Evolutionary conservation across 306 rosid species (phyloP), one percentile per base, ranked within the genome.

Genomic region (Gastrolobium bilobum): DNA sequence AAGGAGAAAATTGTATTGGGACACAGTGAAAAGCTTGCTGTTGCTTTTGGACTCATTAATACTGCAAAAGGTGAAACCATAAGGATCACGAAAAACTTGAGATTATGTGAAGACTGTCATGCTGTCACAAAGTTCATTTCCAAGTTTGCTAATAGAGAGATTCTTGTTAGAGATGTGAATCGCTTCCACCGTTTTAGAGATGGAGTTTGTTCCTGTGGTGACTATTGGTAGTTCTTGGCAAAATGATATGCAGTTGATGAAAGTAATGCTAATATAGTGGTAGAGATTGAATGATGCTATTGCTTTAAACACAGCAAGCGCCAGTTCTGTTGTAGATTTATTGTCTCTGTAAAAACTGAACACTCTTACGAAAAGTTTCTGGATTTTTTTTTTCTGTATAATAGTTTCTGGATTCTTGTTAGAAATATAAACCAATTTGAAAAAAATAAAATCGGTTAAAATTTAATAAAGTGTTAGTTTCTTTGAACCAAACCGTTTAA

Each of bases 51-150:
- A 61, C 97, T 94, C 69, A 91, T 92, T 73, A 94, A 92, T 52
- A 82, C 91, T 30, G 83, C 86, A 30, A 83, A 81, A 40, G 90
- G 98, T 20, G 92, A 92, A 65, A 87, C 89, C 62, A 91, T 94
- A 66, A 80, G 98, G 77, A 89, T 94, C 76, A 83, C 93, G 50
- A 94, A 94, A 75, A 94, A 94, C 88, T 80, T 92, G 84, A 94
- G 97, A 88, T 70, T 92, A 60, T 94, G 97, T 81, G 98, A 94
- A 87, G 97, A 92, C 66, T 94, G 97, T 56, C 98, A 94, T 88
- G 80, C 88, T n/a, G 90, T 90, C 39, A 89, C 97, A 31, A 92
- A 92, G 84, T 89, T 94, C 75, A 62, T 94, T 66, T 92, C 97
- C 13, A 88, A 90, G 85, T 94, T 92, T 56, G 86, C 94, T 8